Percentiles rank a stretch among this genome's conserved stretches.
Conservation (phyloP, 176 grass and related monocot genomes). For the Paspalum notatum region DNA sequence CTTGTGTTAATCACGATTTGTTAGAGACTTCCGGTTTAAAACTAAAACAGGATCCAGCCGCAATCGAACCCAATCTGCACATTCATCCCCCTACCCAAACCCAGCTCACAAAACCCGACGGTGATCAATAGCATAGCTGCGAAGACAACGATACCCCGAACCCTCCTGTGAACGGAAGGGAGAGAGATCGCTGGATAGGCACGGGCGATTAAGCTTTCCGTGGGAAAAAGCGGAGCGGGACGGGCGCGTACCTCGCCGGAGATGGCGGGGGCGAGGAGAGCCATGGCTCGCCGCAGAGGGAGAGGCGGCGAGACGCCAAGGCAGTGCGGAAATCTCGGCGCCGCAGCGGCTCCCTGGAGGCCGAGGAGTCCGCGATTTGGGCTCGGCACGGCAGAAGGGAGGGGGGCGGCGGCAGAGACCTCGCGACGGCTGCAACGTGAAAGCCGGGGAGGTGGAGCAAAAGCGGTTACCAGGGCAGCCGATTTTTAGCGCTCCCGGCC, state of each 20-base stretch:
- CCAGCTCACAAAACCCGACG: neutral
- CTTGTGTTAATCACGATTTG: neutral
- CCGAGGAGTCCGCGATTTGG: constrained; percentile 15
- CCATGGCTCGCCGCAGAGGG: constrained; percentile 38
- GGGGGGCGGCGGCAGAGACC: neutral
- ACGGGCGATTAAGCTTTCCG: constrained; percentile 24
- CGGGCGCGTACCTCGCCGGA: constrained; percentile 53
- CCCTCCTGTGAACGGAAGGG: neutral
- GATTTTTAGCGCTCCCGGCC: constrained; percentile 3
- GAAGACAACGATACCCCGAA: neutral
- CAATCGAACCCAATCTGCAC: neutral
- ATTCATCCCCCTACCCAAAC: neutral
- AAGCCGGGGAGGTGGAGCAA: constrained; percentile 22
- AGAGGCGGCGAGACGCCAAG: neutral
- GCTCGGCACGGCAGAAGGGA: neutral
- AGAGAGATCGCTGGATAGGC: neutral
- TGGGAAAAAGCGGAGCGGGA: neutral
- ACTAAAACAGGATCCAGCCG: neutral
- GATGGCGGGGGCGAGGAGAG: constrained; percentile 55
- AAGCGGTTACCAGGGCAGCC: neutral
- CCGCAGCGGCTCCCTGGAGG: constrained; percentile 18
- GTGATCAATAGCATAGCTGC: neutral
- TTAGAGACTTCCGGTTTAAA: neutral
- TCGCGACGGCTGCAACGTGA: constrained; percentile 25
- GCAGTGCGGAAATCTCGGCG: neutral